phyloP scores from a whole-genome alignment of 352 stramenopile genomes.

The Pythium brassicae region DNA sequence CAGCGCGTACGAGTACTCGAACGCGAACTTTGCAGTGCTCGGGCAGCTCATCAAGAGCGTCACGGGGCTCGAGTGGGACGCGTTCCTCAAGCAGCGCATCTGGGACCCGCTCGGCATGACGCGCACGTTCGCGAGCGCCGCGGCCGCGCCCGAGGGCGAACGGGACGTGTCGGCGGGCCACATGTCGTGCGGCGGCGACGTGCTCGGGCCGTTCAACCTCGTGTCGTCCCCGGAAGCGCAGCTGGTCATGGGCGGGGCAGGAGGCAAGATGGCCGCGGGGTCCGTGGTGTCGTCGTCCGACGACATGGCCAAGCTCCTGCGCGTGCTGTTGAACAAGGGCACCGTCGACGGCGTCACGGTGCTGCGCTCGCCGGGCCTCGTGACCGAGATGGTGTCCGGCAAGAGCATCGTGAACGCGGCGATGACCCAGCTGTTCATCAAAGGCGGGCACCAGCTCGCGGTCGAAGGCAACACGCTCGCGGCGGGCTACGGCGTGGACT shows the following conservation, averaged over 20 bases:
- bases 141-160: constrained; percentile 15
- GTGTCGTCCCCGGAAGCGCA: constrained; percentile 26
- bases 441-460: constrained; percentile 42
- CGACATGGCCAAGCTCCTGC: constrained; percentile 53
- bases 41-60: constrained; percentile 55
- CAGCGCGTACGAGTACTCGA: constrained; percentile 51
- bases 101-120: constrained; percentile 58
- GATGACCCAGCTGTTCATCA: constrained; percentile 29
- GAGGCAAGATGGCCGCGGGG: constrained; percentile 31
- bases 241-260: constrained; percentile 17
- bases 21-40: constrained; percentile 59
- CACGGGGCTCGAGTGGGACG: constrained; percentile 38
- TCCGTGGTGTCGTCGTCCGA: constrained; percentile 47
- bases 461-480: constrained; percentile 44
- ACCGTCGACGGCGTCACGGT: constrained; percentile 41
- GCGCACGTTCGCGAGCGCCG: constrained; percentile 39
- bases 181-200: constrained; percentile 37
- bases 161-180: constrained; percentile 41
- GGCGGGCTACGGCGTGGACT: constrained; percentile 66
- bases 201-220: constrained; percentile 43
- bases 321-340: constrained; percentile 61
- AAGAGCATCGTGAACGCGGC: constrained; percentile 35
- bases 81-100: constrained; percentile 41
- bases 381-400: constrained; percentile 56
- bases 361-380: constrained; percentile 31